phyloP scores from a whole-genome alignment of 2,329 filamentous ascomycete species.

The Alternaria hordeiaustralica region DNA sequence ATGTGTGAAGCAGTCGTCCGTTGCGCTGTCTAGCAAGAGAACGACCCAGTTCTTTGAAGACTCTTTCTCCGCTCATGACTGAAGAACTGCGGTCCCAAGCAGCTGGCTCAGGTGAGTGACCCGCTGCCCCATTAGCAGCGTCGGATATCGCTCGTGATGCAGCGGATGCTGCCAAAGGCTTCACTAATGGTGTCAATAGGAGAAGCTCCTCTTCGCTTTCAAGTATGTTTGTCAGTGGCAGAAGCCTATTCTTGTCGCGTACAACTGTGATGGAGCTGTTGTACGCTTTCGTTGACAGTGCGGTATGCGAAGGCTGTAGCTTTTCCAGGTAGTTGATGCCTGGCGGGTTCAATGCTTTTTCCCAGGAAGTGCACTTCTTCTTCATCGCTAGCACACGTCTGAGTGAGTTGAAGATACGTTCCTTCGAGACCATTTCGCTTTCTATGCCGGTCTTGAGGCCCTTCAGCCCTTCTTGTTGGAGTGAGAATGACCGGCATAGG shows the following conservation, averaged over 20 bases:
- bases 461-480: slow-evolving; percentile 89
- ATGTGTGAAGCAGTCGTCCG: slow-evolving; percentile 88
- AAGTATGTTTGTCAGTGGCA: slow-evolving; percentile 82
- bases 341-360: slow-evolving; percentile 85
- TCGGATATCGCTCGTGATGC: slow-evolving; percentile 75
- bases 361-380: slow-evolving; percentile 84
- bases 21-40: slow-evolving; percentile 85
- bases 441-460: slow-evolving; percentile 88
- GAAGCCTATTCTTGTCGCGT: slow-evolving; percentile 81
- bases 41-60: slow-evolving; percentile 87
- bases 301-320: slow-evolving; percentile 81
- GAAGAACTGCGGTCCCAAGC: slow-evolving; percentile 64
- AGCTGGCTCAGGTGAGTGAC: slow-evolving; percentile 61
- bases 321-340: slow-evolving; percentile 78
- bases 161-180: slow-evolving; percentile 88
- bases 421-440: slow-evolving; percentile 84
- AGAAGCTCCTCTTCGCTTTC: slow-evolving; percentile 88
- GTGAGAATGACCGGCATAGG: slow-evolving; percentile 83
- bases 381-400: slow-evolving; percentile 82
- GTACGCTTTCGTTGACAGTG: slow-evolving; percentile 83
- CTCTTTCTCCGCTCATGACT: slow-evolving; percentile 89
- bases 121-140: slow-evolving; percentile 59
- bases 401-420: slow-evolving; percentile 80
- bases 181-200: slow-evolving; percentile 85
- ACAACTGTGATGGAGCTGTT: slow-evolving; percentile 93